phyloP scores from a whole-genome alignment of 179 eudicot species.

The Patellifolia procumbens region DNA sequence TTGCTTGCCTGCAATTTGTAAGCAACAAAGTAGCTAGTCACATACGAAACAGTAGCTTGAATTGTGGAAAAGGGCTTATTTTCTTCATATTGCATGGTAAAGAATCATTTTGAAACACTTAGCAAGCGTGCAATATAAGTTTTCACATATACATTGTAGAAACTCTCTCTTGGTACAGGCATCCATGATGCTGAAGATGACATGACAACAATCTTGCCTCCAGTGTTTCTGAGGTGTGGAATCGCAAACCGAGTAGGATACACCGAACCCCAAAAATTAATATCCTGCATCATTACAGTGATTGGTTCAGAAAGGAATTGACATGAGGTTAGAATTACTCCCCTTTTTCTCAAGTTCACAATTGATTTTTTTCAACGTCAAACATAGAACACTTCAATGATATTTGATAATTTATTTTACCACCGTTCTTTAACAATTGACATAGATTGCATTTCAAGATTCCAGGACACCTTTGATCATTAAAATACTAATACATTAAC shows the following conservation, averaged over 20 bases:
- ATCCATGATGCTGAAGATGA: conserved; percentile 58
- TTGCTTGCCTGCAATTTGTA: conserved; percentile 37
- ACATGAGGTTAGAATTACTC: neutral
- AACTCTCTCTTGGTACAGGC: conserved; percentile 53
- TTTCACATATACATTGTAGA: conserved; percentile 50
- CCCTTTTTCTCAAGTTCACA: too few relatives aligned
- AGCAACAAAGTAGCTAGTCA: neutral
- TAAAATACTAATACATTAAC: too few relatives aligned
- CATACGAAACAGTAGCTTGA: neutral
- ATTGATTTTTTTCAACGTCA: too few relatives aligned
- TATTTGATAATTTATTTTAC: too few relatives aligned
- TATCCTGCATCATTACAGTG: conserved; percentile 35
- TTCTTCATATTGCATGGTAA: neutral
- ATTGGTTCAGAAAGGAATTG: neutral
- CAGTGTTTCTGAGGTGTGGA: conserved; percentile 49
- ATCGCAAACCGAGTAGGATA: conserved; percentile 53
- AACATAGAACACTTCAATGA: too few relatives aligned
- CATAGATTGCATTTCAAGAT: too few relatives aligned
- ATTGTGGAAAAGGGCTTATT: neutral
- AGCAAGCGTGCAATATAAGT: too few relatives aligned
- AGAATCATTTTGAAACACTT: neutral
- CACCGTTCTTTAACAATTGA: too few relatives aligned
- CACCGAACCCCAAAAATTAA: conserved; percentile 70
- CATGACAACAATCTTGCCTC: conserved; percentile 56
- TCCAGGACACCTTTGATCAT: too few relatives aligned